Conservation (phyloP, 1,284 basidiomycete species). For the Phaffia rhodozyma region DNA sequence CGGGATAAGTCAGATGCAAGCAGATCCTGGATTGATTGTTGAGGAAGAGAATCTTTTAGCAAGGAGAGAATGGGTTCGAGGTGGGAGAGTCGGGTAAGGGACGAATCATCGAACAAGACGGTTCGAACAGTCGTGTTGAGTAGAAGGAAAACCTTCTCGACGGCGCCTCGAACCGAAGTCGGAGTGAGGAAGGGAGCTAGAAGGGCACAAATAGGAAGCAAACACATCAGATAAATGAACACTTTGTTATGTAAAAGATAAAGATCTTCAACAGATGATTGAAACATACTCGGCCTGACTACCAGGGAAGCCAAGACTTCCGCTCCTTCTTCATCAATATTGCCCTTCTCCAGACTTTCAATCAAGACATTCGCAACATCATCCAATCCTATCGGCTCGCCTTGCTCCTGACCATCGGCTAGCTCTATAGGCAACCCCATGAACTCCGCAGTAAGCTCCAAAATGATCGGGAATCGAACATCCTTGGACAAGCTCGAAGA, state of each 20-base stretch:
- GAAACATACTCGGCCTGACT: slow-evolving; percentile 16
- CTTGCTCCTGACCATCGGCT: neutral
- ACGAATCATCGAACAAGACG: slow-evolving; percentile 26
- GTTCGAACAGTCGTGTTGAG: neutral
- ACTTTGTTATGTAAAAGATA: no score
- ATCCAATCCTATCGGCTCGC: neutral
- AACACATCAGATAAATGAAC: neutral
- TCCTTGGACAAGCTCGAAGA: neutral
- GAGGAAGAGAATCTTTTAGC: slow-evolving; percentile 20
- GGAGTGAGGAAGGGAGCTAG: neutral
- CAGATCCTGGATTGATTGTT: slow-evolving; percentile 8
- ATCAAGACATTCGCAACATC: neutral
- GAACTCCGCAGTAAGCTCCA: slow-evolving; percentile 2
- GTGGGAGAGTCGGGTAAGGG: slow-evolving; percentile 25
- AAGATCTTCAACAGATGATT: neutral
- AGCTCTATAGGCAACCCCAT: neutral
- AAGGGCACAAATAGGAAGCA: neutral
- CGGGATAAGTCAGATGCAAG: no score
- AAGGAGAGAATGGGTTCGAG: slow-evolving; percentile 12
- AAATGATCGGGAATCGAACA: neutral
- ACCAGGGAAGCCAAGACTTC: slow-evolving; percentile 10
- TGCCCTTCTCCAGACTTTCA: slow-evolving; percentile 1
- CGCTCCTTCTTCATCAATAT: neutral
- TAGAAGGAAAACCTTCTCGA: neutral
- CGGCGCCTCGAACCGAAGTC: neutral